phyloP scores from a whole-genome alignment of 805 yeast species.

The Wickerhamomyces queroliae region DNA sequence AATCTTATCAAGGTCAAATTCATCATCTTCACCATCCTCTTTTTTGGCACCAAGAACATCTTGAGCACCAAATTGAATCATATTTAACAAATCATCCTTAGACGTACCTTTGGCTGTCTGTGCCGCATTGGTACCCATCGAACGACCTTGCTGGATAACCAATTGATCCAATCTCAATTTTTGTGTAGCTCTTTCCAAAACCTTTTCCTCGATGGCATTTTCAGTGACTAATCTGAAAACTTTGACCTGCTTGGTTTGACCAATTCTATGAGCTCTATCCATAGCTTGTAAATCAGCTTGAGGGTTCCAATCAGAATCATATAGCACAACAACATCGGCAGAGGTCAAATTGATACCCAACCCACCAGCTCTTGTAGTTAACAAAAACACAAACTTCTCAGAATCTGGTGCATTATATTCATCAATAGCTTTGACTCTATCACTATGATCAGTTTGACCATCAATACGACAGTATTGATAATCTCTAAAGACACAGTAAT shows the following conservation, averaged over 20 bases:
- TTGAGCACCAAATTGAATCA: conserved; percentile 83
- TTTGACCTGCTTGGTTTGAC: conserved; percentile 78
- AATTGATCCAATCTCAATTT: conserved; percentile 73
- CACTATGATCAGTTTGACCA: conserved; percentile 78
- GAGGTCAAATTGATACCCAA: conserved; percentile 77
- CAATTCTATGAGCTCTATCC: conserved; percentile 88
- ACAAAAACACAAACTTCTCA: conserved; percentile 63
- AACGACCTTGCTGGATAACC: conserved; percentile 74
- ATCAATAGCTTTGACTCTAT: conserved; percentile 70
- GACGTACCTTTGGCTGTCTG: conserved; percentile 35
- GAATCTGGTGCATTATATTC: conserved; percentile 74
- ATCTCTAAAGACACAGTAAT: conserved; percentile 65
- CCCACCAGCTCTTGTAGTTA: conserved; percentile 89
- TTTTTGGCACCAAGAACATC: conserved; percentile 38
- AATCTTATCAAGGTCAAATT: conserved; percentile 55
- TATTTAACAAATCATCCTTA: conserved; percentile 68
- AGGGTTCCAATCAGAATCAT: conserved; percentile 85
- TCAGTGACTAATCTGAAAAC: conserved; percentile 76
- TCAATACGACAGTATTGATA: conserved; percentile 75
- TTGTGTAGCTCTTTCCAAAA: conserved; percentile 76
- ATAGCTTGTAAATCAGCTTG: conserved; percentile 86
- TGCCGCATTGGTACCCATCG: conserved; percentile 22
- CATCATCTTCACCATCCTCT: conserved; percentile 32
- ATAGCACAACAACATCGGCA: conserved; percentile 74
- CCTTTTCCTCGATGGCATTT: conserved; percentile 79